These are phyloP conservation scores for Jaltomata sinuosa DNA, from an alignment of 257 asterid species.

Conservation along the genomic window DNA sequence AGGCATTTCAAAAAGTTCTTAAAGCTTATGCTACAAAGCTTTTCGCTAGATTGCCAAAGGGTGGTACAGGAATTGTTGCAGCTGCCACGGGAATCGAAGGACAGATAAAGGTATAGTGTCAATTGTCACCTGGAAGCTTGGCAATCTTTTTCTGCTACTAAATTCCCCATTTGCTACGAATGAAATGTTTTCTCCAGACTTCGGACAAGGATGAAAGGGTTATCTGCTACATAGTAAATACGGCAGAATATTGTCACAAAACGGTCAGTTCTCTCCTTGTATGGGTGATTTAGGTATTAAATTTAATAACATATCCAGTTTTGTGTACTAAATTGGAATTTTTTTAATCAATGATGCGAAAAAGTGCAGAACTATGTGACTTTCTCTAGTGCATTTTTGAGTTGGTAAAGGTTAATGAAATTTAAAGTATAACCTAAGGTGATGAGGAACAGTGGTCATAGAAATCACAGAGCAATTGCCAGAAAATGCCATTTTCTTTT, in stretches of 20 bases:
- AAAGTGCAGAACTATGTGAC: neutral
- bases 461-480: neutral
- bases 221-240: constrained; percentile 91
- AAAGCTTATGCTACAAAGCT: constrained; percentile 95
- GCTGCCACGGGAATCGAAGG: constrained; percentile 99
- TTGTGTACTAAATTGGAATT: neutral
- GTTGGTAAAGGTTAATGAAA: neutral
- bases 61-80: constrained; percentile 97
- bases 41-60: constrained; percentile 83
- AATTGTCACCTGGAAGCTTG: neutral
- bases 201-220: constrained; percentile 94
- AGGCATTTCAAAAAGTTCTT: constrained; percentile 66
- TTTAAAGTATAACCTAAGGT: neutral
- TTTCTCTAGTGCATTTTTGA: neutral
- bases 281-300: neutral
- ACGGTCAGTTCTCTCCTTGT: constrained; percentile 54
- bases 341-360: neutral
- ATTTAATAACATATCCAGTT: neutral
- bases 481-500: neutral
- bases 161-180: neutral
- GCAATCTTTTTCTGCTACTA: constrained; percentile 4
- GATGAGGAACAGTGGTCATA: neutral
- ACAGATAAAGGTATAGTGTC: constrained; percentile 69
- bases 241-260: constrained; percentile 98
- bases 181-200: constrained; percentile 47